Conservation (phyloP, 768 basidiomycete species). For the Kwoniella bestiolae region DNA sequence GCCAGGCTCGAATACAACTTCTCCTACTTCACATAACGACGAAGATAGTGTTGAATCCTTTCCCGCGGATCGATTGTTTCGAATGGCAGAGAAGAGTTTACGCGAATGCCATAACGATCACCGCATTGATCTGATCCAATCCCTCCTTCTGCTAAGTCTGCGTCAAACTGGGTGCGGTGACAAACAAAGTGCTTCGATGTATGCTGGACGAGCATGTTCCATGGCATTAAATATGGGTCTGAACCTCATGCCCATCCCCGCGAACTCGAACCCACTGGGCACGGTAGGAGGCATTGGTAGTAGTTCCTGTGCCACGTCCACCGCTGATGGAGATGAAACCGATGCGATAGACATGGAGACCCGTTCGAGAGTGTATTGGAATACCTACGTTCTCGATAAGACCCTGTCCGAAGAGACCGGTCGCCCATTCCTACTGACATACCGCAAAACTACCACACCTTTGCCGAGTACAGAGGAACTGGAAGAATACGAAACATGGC, state of each 20-base stretch:
- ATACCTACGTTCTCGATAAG: constrained; percentile 47
- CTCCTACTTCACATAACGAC: background rate
- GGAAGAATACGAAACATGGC: constrained; percentile 51
- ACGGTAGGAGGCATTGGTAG: background rate
- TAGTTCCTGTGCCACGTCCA: background rate
- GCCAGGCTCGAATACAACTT: background rate
- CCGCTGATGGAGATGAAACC: background rate
- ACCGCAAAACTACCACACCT: constrained; percentile 34
- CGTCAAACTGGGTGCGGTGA: constrained; percentile 48
- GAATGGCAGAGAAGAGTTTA: constrained; percentile 32
- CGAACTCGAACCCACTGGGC: background rate
- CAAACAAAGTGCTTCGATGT: constrained; percentile 41
- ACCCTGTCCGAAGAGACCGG: constrained; percentile 48
- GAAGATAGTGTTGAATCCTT: constrained; percentile 7
- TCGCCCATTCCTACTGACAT: constrained; percentile 43
- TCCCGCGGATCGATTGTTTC: constrained; percentile 29
- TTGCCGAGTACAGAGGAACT: constrained; percentile 37
- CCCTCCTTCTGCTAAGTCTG: constrained; percentile 42
- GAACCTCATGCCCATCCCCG: constrained; percentile 25
- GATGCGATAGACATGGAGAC: constrained; percentile 20
- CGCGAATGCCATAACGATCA: constrained; percentile 20
- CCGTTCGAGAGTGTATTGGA: constrained; percentile 46
- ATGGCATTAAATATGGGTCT: constrained; percentile 46
- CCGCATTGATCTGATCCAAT: constrained; percentile 38
- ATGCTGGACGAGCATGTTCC: constrained; percentile 36